A percentile compares a stretch with the other conserved stretches of the same genome.
Conservation (phyloP, 176 grass and related monocot genomes). For the Dactylis glomerata region DNA sequence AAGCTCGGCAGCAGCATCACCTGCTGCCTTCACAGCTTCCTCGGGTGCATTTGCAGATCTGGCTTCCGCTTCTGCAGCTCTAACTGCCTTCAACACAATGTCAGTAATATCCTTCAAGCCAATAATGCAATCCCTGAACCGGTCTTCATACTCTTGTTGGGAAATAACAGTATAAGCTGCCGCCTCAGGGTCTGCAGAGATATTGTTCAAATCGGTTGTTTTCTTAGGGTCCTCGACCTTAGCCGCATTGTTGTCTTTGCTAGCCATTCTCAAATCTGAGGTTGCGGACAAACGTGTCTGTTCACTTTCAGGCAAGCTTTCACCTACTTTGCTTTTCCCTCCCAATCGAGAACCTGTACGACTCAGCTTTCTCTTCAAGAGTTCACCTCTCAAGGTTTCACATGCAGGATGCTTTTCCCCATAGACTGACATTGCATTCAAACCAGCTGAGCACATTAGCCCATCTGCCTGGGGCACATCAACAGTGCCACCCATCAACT, state of each 20-base stretch:
- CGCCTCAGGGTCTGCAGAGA: slow-evolving; percentile 18
- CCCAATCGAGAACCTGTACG: slow-evolving; percentile 41
- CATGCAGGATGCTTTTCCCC: slow-evolving; percentile 29
- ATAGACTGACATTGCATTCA: slow-evolving; percentile 35
- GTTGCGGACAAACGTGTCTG: slow-evolving; percentile 46
- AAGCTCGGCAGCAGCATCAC: slow-evolving; percentile 97
- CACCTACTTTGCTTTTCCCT: slow-evolving; percentile 60
- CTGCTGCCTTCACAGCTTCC: slow-evolving; percentile 91
- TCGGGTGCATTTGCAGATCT: slow-evolving; percentile 68
- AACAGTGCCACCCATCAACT: slow-evolving; percentile 36
- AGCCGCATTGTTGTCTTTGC: slow-evolving; percentile 35
- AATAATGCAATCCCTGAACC: slow-evolving; percentile 82
- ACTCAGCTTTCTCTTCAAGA: slow-evolving; percentile 42
- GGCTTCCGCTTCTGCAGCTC: slow-evolving; percentile 88
- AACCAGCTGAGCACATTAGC: slow-evolving; percentile 32
- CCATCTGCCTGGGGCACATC: slow-evolving; percentile 27
- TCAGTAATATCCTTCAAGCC: slow-evolving; percentile 93
- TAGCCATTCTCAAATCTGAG: slow-evolving; percentile 41
- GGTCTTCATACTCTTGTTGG: slow-evolving; percentile 67
- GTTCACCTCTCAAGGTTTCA: slow-evolving; percentile 43
- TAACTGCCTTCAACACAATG: slow-evolving; percentile 85
- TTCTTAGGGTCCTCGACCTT: slow-evolving; percentile 53
- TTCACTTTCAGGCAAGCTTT: slow-evolving; percentile 58
- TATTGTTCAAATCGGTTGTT: slow-evolving; percentile 36
- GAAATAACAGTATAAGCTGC: slow-evolving; percentile 12